Evolutionary conservation across 1,284 basidiomycete species (phyloP).

Genomic region (Apiotrichum brassicae): DNA sequence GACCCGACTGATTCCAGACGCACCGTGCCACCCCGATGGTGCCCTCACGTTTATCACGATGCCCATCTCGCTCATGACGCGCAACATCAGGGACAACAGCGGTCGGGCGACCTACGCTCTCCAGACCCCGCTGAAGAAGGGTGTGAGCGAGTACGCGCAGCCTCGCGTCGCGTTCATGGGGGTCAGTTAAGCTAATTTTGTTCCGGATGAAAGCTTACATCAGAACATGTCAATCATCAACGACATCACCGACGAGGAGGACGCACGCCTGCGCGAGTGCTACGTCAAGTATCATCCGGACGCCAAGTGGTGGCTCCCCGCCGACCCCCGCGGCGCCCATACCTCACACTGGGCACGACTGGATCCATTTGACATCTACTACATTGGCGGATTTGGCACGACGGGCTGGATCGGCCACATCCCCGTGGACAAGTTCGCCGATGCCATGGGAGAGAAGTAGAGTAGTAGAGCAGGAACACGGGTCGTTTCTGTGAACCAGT

Average conservation of each 20-base stretch:
- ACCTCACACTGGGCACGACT: constrained; percentile 39
- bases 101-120: constrained; percentile 55
- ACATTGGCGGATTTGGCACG: constrained; percentile 61
- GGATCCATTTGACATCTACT: constrained; percentile 51
- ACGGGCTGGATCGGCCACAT: constrained; percentile 57
- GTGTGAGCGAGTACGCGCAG: constrained; percentile 42
- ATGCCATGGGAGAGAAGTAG: constrained; percentile 13
- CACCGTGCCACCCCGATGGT: constrained; percentile 56
- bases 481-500: too few relatives aligned
- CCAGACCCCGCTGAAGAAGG: constrained; percentile 43
- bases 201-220: neutral
- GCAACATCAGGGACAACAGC: constrained; percentile 53
- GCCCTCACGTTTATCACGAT: constrained; percentile 58
- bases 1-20: constrained; percentile 31
- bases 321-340: constrained; percentile 29
- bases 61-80: constrained; percentile 58
- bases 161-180: constrained; percentile 57
- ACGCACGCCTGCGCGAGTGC: constrained; percentile 25
- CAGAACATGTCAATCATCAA: constrained; percentile 39
- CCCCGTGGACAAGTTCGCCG: constrained; percentile 53
- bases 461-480: too few relatives aligned
- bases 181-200: constrained; percentile 23
- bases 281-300: constrained; percentile 42
- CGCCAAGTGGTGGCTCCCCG: constrained; percentile 41
- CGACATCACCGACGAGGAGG: constrained; percentile 21